These are phyloP conservation scores for Colletotrichum lini DNA, from an alignment of 2,329 filamentous ascomycete genomes.

Conservation along the genomic window DNA sequence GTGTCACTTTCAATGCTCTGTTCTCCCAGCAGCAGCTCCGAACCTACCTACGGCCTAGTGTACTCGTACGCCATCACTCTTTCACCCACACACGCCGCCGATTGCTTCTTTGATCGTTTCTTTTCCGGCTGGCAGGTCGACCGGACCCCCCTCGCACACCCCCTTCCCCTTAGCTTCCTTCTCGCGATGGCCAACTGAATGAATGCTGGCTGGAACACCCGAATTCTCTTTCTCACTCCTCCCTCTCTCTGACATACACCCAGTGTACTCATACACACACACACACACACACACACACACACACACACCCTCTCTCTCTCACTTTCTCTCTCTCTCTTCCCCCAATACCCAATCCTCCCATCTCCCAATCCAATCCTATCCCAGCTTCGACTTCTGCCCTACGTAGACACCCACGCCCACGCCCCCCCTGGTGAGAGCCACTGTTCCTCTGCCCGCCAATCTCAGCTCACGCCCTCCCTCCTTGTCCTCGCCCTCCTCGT, in stretches of 20 bases:
- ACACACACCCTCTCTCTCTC: no score
- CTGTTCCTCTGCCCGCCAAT: conserved; percentile 27
- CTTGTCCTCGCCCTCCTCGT: conserved; percentile 30
- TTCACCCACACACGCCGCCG: conserved; percentile 30
- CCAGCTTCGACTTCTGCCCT: conserved; percentile 17
- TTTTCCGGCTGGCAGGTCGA: conserved; percentile 37
- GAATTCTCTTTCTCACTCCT: conserved; percentile 1
- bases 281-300: no score
- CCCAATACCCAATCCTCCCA: conserved; percentile 18
- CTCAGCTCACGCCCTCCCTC: conserved; percentile 26
- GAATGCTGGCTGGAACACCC: conserved; percentile 40
- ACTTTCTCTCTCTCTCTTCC: no score
- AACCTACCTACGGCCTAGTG: not conserved
- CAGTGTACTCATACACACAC: no score
- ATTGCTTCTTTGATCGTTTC: conserved; percentile 40
- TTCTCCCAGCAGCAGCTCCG: not conserved
- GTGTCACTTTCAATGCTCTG: conserved; percentile 7
- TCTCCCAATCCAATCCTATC: conserved; percentile 13
- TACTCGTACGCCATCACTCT: conserved; percentile 27
- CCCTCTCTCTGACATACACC: no score
- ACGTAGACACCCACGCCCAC: conserved; percentile 23
- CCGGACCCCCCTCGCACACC: not conserved
- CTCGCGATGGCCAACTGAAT: conserved; percentile 31
- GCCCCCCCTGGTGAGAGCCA: not conserved
- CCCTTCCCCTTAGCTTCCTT: conserved; percentile 18